These are phyloP conservation scores for Backusella tuberculispora DNA, from an alignment of 192 early-diverging fungal genomes.

Conservation along the genomic window DNA sequence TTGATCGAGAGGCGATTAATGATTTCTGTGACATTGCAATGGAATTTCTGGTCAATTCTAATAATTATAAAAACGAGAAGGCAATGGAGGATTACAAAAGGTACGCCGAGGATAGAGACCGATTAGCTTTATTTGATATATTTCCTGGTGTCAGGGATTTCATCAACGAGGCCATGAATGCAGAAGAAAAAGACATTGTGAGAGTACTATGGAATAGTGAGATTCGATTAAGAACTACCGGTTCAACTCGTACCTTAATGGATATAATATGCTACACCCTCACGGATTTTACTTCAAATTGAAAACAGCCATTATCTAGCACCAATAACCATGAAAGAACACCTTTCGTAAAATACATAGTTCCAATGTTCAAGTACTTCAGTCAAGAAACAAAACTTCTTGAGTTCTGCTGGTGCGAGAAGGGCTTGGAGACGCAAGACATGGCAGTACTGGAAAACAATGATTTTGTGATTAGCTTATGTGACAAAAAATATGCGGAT, in stretches of 20 bases:
- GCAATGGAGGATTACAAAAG: conserved; percentile 1
- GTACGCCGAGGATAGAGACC: background rate
- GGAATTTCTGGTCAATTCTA: conserved; percentile 10
- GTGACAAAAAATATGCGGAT: conserved; percentile 14
- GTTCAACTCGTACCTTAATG: conserved; percentile 8
- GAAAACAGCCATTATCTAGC: background rate
- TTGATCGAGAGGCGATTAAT: conserved; percentile 4
- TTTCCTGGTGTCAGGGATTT: conserved; percentile 15
- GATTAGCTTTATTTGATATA: background rate
- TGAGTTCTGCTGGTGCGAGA: conserved; percentile 16
- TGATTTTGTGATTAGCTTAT: conserved; percentile 5
- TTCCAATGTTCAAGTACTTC: conserved; percentile 19
- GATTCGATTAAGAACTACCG: conserved; percentile 7
- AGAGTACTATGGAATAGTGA: conserved; percentile 15
- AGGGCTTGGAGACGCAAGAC: conserved; percentile 8
- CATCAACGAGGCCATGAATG: background rate
- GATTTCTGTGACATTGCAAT: conserved; percentile 18
- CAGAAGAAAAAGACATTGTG: background rate
- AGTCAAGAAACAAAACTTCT: conserved; percentile 20
- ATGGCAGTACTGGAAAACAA: conserved; percentile 3
- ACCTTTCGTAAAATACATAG: conserved; percentile 13
- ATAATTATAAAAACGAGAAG: background rate
- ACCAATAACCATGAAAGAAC: conserved; percentile 20
- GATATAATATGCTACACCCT: conserved; percentile 13
- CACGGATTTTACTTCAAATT: conserved; percentile 19